Percentiles rank a stretch among this genome's conserved stretches.
phyloP scores from a whole-genome alignment of 2,329 filamentous ascomycete genomes.

The Talaromyces sp. region DNA sequence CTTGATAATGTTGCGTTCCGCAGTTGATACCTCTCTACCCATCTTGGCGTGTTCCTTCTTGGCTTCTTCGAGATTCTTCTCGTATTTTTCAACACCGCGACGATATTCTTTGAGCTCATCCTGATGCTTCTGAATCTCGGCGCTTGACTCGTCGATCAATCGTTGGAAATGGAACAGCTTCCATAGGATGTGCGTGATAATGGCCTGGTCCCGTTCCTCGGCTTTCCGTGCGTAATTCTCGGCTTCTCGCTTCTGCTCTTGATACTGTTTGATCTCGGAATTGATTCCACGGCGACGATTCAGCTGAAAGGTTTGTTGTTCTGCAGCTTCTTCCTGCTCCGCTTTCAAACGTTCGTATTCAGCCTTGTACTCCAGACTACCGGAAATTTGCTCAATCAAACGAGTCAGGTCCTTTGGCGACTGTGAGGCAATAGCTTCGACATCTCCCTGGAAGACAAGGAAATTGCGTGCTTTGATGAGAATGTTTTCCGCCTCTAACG shows the following conservation, averaged over 20 bases:
- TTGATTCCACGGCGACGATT: slow-evolving; percentile 91
- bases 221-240: slow-evolving; percentile 90
- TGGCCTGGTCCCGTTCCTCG: slow-evolving; percentile 83
- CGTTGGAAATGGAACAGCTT: slow-evolving; percentile 94
- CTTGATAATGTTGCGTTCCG: slow-evolving; percentile 78
- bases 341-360: slow-evolving; percentile 90
- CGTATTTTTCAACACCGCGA: slow-evolving; percentile 80
- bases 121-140: slow-evolving; percentile 87
- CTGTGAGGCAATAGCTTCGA: slow-evolving; percentile 93
- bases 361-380: slow-evolving; percentile 87
- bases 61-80: slow-evolving; percentile 74
- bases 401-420: slow-evolving; percentile 90
- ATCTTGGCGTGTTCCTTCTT: slow-evolving; percentile 78
- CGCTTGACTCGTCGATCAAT: slow-evolving; percentile 85
- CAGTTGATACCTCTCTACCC: slow-evolving; percentile 70
- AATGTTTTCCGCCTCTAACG: slow-evolving; percentile 90
- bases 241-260: slow-evolving; percentile 93
- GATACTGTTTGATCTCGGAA: slow-evolving; percentile 95
- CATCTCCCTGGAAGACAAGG: slow-evolving; percentile 95
- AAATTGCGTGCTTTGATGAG: slow-evolving; percentile 98
- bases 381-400: slow-evolving; percentile 95
- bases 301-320: slow-evolving; percentile 84
- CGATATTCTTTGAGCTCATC: slow-evolving; percentile 91
- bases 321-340: slow-evolving; percentile 79
- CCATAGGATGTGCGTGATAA: slow-evolving; percentile 92